Percentiles rank a stretch among this genome's conserved stretches.
These are phyloP conservation scores for Tinospora cordifolia DNA, from an alignment of 164 flowering plant genomes.

Conservation along the genomic window DNA sequence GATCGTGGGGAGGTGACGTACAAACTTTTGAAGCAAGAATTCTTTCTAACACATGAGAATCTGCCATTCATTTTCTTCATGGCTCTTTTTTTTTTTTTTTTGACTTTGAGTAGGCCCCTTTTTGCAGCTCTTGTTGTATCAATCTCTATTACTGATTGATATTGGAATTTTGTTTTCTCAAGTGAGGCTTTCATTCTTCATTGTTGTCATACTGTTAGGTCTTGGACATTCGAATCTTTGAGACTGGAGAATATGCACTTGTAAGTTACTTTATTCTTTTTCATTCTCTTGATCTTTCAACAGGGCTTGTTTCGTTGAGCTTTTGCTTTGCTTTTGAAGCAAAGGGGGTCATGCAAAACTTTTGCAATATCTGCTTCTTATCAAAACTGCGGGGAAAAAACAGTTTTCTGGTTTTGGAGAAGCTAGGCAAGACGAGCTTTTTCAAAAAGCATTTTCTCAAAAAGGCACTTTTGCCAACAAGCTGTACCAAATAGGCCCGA, in stretches of 20 bases:
- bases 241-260: conserved; percentile 87
- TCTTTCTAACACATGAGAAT: not conserved
- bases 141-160: not conserved
- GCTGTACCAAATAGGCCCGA: not conserved
- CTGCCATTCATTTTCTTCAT: not conserved
- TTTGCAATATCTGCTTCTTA: too few relatives aligned
- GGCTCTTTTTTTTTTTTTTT: not conserved
- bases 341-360: too few relatives aligned
- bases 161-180: not conserved
- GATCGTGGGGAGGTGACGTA: conserved; percentile 78
- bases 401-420: too few relatives aligned
- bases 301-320: too few relatives aligned
- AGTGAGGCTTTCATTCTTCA: not conserved
- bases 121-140: not conserved
- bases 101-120: not conserved
- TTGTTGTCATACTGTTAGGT: conserved; percentile 36
- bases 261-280: conserved; percentile 35
- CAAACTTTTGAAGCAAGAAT: not conserved
- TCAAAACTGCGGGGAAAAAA: too few relatives aligned
- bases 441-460: too few relatives aligned
- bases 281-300: not conserved
- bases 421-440: too few relatives aligned
- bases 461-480: too few relatives aligned
- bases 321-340: too few relatives aligned
- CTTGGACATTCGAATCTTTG: conserved; percentile 73